Conservation (phyloP, 2,329 filamentous ascomycete genomes). For the Apiospora koreana region DNA sequence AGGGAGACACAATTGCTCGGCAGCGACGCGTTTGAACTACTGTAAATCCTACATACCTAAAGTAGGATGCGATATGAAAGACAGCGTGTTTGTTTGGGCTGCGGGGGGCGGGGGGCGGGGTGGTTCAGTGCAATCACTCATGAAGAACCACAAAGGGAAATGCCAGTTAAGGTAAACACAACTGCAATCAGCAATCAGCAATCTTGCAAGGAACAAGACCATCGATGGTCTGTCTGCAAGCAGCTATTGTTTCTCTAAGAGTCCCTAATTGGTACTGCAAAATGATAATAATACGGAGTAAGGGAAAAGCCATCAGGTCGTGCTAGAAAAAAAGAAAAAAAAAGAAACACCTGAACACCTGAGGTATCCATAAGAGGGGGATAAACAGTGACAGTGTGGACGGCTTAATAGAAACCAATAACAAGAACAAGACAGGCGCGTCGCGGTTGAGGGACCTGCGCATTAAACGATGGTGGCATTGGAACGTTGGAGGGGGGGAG, state of each 20-base stretch:
- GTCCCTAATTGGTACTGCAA: neutral
- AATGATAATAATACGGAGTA: neutral
- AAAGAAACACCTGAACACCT: neutral
- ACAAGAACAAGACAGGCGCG: constrained; percentile 8
- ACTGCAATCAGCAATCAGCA: neutral
- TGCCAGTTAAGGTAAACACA: neutral
- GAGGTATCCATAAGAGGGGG: neutral
- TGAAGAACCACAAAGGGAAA: neutral
- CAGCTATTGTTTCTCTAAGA: neutral
- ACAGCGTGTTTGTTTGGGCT: neutral
- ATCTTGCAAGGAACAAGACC: neutral
- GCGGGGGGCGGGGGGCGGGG: no score
- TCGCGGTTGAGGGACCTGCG: neutral
- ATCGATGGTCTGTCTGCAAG: no score
- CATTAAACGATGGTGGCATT: neutral
- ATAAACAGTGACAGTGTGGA: neutral
- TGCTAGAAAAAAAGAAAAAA: neutral
- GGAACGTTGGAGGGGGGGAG: neutral
- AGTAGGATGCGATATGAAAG: neutral
- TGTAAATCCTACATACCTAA: neutral
- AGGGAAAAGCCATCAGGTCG: neutral
- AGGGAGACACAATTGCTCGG: neutral
- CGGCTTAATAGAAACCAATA: neutral
- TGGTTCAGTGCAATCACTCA: neutral
- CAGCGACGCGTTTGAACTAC: neutral